Base-by-base conservation (phyloP, 768 basidiomycete genomes). In the Bullera alba region DNA sequence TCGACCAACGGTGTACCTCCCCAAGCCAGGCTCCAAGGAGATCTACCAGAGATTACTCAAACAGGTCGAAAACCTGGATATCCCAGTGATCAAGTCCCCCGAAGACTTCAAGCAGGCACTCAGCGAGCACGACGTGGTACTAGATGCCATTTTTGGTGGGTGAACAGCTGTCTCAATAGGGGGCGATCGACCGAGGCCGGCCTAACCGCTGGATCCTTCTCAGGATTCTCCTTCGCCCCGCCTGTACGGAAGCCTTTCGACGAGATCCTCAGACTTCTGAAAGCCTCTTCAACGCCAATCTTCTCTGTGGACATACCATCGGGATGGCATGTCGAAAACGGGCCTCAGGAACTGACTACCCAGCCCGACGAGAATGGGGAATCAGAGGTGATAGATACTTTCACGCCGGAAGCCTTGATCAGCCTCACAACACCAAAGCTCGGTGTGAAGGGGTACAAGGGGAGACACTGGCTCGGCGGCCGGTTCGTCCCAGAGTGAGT, bases 271-370 rank as follows among this genome's bases (percentile, higher is more conserved):
- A 77, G 79, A 6, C 76, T 87, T 5, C 74, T 95, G 37, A 75
- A 79, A 1, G 65, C 77, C 15, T 82, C 83, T 3, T 70, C 76
- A 5, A 76, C 87, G 14, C 92, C 95, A 0, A 86, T 96, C 63
- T 80, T 99, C 23, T 88, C 86, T 2, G 85, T 99, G 2, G 95
- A 99, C 72, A 90, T 99, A 42, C 95, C 95, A 0, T 88, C 86
- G 1, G 95, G 92, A 6, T 99, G 95, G 95, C 82, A 91, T 63
- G 89, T 97, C 21, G 87, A 92, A 60, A 74, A 77, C 19, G 93
- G 93, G n/a, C 58, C 60, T 23, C 63, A 71, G 41, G 51, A 56
- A 25, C 51, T 75, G 3, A 53, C 53, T 17, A 63, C 63, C 10
- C 36, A 58, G 48, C 42, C 56, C 6, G 67, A 61, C 27, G 65